Evolutionary conservation across 345 rosid genomes (phyloP), one percentile per base, ranked within the genome.

Genomic region (Linum tenue): DNA sequence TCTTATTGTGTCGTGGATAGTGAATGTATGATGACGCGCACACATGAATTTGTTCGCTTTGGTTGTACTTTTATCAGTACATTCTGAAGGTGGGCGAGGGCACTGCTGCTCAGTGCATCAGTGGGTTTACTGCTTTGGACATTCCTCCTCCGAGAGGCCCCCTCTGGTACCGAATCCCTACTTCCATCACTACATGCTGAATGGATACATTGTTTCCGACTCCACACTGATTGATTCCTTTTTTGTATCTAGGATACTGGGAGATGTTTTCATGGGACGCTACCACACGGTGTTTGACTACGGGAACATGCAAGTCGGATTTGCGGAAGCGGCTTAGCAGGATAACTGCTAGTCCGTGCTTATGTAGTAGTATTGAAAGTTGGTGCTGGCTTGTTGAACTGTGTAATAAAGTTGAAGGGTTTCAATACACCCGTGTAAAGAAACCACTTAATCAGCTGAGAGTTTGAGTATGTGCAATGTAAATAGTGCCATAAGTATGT

Each of bases 201-300:
- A 4, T 7, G 8, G 7, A 9, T 15, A 2, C 22, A 10, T 37
- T 31, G 38, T 10, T 3, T 56, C 0, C 31, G 1, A 57, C 0
- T 12, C 8, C 3, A 31, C 22, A 10, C 38, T 15, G 11, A 22
- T 22, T 22, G 31, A 22, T 22, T 16, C 3, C 22, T 57, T 5
- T 9, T 57, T 3, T 57, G 38, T 0, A 9, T 55, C 42, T 69
- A 75, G 78, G 78, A 75, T 75, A 37, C 48, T 75, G 74, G 78
- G 78, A 63, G 75, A 75, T 39, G 11, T 75, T 37, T 75, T 75
- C 69, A 75, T 75, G 78, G 78, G 78, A 35, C 63, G 66, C 5
- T 75, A 70, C 69, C 78, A 75, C 72, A 75, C 78, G 5, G 64
- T 75, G 2, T 75, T 75, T 7, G 72, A 75, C 68, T 67, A 60